Evolutionary conservation across 129 eudicot genomes (phyloP), one percentile per base, ranked within the genome.

Genomic region (Flaveria robusta): DNA sequence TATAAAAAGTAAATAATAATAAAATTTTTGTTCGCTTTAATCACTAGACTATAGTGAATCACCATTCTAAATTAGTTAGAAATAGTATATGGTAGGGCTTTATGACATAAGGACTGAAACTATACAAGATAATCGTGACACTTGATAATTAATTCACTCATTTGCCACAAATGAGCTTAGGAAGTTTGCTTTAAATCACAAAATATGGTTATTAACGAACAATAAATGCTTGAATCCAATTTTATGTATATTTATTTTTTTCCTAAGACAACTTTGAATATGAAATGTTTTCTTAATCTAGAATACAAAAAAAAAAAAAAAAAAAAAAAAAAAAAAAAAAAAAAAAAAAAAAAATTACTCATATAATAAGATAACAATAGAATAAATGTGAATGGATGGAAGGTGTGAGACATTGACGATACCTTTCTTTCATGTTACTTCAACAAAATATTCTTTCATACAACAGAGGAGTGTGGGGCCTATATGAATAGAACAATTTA

Each of bases 381-480:
- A 22, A 29, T 80, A 67, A 56, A 79, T 78, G 77, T 78, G 82
- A 70, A 78, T 80, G 79, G 74, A 80, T 66, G 50, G 63, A 72
- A 58, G 83, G 79, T 80, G 66, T 65, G 75, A 67, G 79, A 66
- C 83, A 74, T 73, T 80, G 83, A 80, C 83, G 73, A 80, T 82
- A 78, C 86, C 79, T 82, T 82, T 47, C 86, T 82, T 82, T 77
- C 79, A 82, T 82, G 82, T 82, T 82, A 82, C 86, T 76, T 82
- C 86, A 71, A 71, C 76, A 66, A 55, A 63, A 82, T 82, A 82
- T 82, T 82, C 86, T 77, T 77, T 72, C 86, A 51, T 51, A 69
- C 55, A 34, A 41, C 15, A 34, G 66, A 59, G 52, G 42, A 62
- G 75, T 65, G 37, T 56, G 46, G 74, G 71, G 65, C 13, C 31